A percentile compares a stretch with the other conserved stretches of the same genome.
These are phyloP conservation scores for Auriscalpium microsporum DNA, from an alignment of 768 basidiomycete species.

Conservation along the genomic window DNA sequence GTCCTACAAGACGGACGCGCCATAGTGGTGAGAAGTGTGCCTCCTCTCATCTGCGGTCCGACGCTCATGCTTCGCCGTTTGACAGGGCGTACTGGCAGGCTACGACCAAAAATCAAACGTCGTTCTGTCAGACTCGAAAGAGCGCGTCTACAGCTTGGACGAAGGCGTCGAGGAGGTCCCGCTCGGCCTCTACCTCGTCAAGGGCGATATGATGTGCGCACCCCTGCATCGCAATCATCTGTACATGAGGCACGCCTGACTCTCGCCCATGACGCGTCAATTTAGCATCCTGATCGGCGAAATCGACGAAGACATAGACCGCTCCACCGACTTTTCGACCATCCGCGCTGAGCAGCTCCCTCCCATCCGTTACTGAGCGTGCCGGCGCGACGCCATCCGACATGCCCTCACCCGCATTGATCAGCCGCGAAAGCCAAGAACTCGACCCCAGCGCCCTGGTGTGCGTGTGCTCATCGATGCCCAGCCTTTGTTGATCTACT, in stretches of 20 bases:
- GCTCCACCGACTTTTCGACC: slow-evolving; percentile 59
- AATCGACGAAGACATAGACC: slow-evolving; percentile 76
- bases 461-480: too few relatives aligned
- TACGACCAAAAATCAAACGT: slow-evolving; percentile 95
- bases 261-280: slow-evolving; percentile 10
- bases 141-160: slow-evolving; percentile 86
- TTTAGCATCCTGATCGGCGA: slow-evolving; percentile 72
- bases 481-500: too few relatives aligned
- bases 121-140: slow-evolving; percentile 88
- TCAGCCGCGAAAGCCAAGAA: too few relatives aligned
- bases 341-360: slow-evolving; percentile 86
- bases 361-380: slow-evolving; percentile 58
- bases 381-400: neutral
- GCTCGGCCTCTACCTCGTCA: slow-evolving; percentile 91
- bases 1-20: slow-evolving; percentile 94
- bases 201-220: slow-evolving; percentile 96
- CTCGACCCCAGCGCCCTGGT: too few relatives aligned
- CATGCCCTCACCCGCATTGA: too few relatives aligned
- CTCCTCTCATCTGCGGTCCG: neutral
- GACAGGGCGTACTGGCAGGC: slow-evolving; percentile 81
- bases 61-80: neutral
- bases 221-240: neutral
- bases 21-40: slow-evolving; percentile 62
- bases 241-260: neutral
- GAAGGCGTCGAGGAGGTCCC: slow-evolving; percentile 93